Percentiles rank a stretch among this genome's conserved stretches.
Evolutionary conservation across 129 eudicot species (phyloP).

Genomic region (Lonicera japonica): DNA sequence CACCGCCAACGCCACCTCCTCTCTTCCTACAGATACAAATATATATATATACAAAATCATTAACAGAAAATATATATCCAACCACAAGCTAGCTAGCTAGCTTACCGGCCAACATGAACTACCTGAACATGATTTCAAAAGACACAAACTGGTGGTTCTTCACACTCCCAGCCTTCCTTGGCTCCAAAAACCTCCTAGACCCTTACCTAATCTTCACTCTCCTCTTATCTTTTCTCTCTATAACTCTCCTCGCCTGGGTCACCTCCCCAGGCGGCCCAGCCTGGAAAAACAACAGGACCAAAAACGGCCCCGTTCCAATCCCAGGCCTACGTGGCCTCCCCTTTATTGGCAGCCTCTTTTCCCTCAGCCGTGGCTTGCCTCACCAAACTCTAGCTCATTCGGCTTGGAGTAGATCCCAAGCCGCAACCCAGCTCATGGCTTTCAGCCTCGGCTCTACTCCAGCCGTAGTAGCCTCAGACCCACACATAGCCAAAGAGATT

Average conservation of each 20-base stretch:
- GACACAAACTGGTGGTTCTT: constrained; percentile 34
- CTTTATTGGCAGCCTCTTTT: constrained; percentile 26
- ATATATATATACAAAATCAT: neutral
- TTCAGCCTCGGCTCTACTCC: constrained; percentile 26
- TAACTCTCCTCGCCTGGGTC: constrained; percentile 14
- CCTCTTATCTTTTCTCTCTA: neutral
- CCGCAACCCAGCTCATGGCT: constrained; percentile 31
- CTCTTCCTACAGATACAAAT: neutral
- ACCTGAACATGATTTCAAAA: constrained; percentile 10
- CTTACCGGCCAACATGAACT: neutral
- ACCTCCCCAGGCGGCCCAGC: constrained; percentile 30
- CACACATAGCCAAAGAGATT: constrained; percentile 24
- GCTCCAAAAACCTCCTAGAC: constrained; percentile 20
- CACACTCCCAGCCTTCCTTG: constrained; percentile 29
- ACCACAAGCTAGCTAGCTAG: no score
- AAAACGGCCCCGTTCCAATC: constrained; percentile 3
- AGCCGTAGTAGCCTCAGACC: constrained; percentile 17
- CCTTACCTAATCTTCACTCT: constrained; percentile 1
- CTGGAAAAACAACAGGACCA: constrained; percentile 18
- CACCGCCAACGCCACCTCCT: neutral
- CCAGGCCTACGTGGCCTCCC: constrained; percentile 37
- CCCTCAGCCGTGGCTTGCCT: constrained; percentile 27
- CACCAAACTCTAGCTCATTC: constrained; percentile 23
- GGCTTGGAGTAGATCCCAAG: constrained; percentile 10
- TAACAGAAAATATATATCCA: no score